Evolutionary conservation across 2,329 filamentous ascomycete species (phyloP).

Genomic region (Westerdykella sp.): DNA sequence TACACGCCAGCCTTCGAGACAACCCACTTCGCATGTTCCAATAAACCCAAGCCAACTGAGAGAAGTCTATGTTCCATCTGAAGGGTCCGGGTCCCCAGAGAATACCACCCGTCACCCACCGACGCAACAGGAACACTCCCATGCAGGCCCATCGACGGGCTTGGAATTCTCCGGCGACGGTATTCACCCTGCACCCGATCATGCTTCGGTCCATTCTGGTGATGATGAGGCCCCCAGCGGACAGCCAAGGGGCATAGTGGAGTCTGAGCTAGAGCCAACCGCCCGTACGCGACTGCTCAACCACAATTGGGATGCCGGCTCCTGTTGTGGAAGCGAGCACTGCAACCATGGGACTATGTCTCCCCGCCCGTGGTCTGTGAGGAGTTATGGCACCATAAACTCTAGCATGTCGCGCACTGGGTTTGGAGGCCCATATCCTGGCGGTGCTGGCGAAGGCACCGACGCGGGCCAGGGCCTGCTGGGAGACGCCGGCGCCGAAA

Average conservation of each 20-base stretch:
- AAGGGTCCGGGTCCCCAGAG: constrained; percentile 39
- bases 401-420: constrained; percentile 27
- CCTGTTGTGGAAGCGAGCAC: constrained; percentile 26
- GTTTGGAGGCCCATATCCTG: constrained; percentile 35
- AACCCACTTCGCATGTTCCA: constrained; percentile 19
- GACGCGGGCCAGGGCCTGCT: constrained; percentile 37
- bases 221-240: constrained; percentile 16
- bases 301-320: constrained; percentile 30
- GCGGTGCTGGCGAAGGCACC: constrained; percentile 23
- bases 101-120: constrained; percentile 18
- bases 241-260: constrained; percentile 14
- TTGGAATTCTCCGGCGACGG: constrained; percentile 24
- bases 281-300: constrained; percentile 36
- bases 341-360: constrained; percentile 75
- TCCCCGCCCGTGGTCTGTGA: constrained; percentile 53
- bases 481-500: constrained; percentile 41
- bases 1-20: neutral
- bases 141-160: constrained; percentile 5
- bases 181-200: constrained; percentile 29
- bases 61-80: constrained; percentile 39
- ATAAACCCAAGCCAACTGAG: constrained; percentile 37
- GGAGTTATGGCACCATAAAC: constrained; percentile 48
- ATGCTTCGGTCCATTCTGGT: constrained; percentile 22
- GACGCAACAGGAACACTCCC: too few relatives aligned
- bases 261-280: constrained; percentile 28